phyloP scores from a whole-genome alignment of 768 basidiomycete genomes.

The Termitomyces sp. region DNA sequence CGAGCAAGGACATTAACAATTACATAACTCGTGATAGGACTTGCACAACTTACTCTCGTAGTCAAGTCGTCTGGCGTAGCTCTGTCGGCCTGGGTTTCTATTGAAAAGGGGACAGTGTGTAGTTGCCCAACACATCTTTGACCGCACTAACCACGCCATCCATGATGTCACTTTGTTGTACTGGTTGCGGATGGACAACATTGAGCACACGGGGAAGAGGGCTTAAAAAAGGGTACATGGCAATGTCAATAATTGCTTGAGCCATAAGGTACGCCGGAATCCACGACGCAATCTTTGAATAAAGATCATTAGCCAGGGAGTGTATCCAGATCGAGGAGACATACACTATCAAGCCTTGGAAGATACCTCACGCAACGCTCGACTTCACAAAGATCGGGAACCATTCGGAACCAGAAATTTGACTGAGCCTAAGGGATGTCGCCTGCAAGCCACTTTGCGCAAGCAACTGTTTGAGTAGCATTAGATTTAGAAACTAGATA shows the following conservation, averaged over 20 bases:
- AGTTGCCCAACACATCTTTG: background rate
- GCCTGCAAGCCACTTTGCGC: background rate
- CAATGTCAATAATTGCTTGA: background rate
- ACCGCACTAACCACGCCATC: background rate
- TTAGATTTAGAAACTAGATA: background rate
- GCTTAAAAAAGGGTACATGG: background rate
- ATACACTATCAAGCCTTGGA: background rate
- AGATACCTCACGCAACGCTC: background rate
- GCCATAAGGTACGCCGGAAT: background rate
- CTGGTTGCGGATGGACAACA: background rate
- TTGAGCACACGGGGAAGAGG: background rate
- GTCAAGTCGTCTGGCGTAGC: background rate
- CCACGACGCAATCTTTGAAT: background rate
- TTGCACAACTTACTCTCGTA: background rate
- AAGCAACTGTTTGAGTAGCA: background rate
- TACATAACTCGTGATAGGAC: background rate
- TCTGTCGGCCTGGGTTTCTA: background rate
- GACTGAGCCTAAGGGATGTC: background rate
- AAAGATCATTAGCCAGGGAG: background rate
- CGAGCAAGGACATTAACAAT: background rate
- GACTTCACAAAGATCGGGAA: background rate
- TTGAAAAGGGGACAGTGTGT: background rate
- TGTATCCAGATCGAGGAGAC: background rate
- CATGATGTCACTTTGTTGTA: background rate
- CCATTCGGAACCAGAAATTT: background rate